Conservation (phyloP, 169 alveolate species). For the Fabrea salina region DNA sequence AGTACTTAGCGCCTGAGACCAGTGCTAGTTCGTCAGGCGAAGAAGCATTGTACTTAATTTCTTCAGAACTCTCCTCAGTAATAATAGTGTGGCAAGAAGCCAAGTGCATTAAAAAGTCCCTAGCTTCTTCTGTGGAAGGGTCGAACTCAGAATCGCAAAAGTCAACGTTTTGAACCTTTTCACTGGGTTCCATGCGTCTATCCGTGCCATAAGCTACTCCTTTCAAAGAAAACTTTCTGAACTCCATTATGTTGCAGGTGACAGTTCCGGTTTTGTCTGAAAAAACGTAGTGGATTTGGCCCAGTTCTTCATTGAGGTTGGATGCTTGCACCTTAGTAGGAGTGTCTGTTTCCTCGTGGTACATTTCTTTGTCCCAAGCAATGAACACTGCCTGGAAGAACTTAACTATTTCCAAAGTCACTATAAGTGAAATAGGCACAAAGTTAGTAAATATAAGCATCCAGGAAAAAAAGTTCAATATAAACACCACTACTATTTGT, state of each 20-base stretch:
- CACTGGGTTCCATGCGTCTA: not conserved
- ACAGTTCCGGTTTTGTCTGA: conserved; percentile 96
- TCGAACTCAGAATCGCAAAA: not conserved
- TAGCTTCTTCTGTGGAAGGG: not conserved
- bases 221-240: conserved; percentile 41
- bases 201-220: not conserved
- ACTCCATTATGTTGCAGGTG: conserved; percentile 94
- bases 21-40: conserved; percentile 86
- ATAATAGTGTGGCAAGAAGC: conserved; percentile 57
- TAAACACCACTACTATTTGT: not conserved
- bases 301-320: conserved; percentile 73
- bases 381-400: conserved; percentile 90
- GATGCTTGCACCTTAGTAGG: conserved; percentile 46
- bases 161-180: not conserved
- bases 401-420: conserved; percentile 92
- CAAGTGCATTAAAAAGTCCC: not conserved
- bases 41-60: conserved; percentile 57
- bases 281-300: conserved; percentile 83
- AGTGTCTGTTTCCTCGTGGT: conserved; percentile 62
- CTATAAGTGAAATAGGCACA: conserved; percentile 91
- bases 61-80: conserved; percentile 17
- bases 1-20: conserved; percentile 65
- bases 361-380: conserved; percentile 75
- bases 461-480: not conserved
- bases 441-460: conserved; percentile 36